phyloP scores from a whole-genome alignment of 768 basidiomycete species.

The Termitomyces sp. region DNA sequence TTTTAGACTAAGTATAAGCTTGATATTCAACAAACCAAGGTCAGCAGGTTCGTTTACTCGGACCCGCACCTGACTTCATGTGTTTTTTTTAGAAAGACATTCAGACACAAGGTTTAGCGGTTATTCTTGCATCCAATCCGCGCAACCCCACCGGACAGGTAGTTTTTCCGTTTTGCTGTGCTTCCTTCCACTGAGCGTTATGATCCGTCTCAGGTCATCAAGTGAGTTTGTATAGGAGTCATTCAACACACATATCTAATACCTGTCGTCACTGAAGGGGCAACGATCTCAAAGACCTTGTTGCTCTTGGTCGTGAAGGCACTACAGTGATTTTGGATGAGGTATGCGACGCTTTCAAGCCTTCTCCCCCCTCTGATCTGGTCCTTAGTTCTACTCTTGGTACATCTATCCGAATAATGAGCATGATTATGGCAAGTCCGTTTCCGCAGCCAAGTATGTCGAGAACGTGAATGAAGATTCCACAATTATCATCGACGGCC shows the following conservation, averaged over 20 bases:
- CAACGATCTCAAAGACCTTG: constrained; percentile 77
- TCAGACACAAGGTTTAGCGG: constrained; percentile 75
- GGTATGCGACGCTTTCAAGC: constrained; percentile 31
- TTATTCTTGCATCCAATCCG: constrained; percentile 90
- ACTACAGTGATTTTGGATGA: constrained; percentile 86
- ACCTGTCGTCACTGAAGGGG: constrained; percentile 42
- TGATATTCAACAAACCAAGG: constrained; percentile 78
- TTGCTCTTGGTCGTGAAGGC: constrained; percentile 66
- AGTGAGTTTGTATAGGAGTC: constrained; percentile 23
- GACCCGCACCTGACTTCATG: not conserved
- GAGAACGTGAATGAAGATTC: constrained; percentile 87
- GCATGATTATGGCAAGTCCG: constrained; percentile 67
- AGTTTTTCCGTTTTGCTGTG: constrained; percentile 13
- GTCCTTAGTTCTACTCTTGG: constrained; percentile 85
- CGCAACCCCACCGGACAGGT: constrained; percentile 96
- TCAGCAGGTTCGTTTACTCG: constrained; percentile 13
- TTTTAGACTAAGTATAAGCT: constrained; percentile 65
- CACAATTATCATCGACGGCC: constrained; percentile 83
- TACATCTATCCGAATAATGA: constrained; percentile 85
- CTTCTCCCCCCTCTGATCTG: not conserved
- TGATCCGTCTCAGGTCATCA: constrained; percentile 41
- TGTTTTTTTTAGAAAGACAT: constrained; percentile 66
- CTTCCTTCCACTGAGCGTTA: not conserved
- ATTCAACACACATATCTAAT: not conserved
- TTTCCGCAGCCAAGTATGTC: constrained; percentile 81